These are phyloP conservation scores for Pseudocercospora fuligena DNA, from an alignment of 2,329 filamentous ascomycete genomes.

Conservation along the genomic window DNA sequence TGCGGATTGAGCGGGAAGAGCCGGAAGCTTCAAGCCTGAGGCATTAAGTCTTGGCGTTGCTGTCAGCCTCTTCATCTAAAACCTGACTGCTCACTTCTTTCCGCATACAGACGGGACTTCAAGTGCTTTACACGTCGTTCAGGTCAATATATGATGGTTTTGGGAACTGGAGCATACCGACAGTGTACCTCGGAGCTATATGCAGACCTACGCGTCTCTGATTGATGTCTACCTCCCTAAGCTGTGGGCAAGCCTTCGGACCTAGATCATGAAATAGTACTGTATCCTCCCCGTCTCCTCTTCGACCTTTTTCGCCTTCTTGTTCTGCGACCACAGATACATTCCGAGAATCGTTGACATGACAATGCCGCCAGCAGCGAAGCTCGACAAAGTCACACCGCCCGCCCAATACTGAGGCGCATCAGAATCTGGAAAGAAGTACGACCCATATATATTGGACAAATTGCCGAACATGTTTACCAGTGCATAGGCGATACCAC, in stretches of 20 bases:
- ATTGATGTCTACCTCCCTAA: too few species aligned
- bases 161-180: too few species aligned
- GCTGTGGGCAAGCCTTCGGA: too few species aligned
- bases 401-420: constrained; percentile 8
- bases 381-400: constrained; percentile 1
- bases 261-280: constrained; percentile 5
- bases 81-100: too few species aligned
- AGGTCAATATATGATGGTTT: too few species aligned
- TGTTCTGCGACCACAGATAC: constrained; percentile 1
- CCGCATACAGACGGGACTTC: too few species aligned
- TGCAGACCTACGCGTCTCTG: too few species aligned
- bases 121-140: too few species aligned
- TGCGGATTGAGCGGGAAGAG: background rate
- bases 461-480: constrained; percentile 13
- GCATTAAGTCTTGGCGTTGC: background rate
- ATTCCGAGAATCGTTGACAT: background rate
- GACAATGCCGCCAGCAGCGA: constrained; percentile 11
- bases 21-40: background rate
- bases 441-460: constrained; percentile 12
- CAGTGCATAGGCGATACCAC: constrained; percentile 10
- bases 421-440: constrained; percentile 14
- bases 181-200: too few species aligned
- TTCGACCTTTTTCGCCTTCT: constrained; percentile 5
- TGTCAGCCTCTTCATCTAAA: background rate
- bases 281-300: background rate